Conservation (phyloP, 768 basidiomycete genomes). For the Cyclocybe aegerita region DNA sequence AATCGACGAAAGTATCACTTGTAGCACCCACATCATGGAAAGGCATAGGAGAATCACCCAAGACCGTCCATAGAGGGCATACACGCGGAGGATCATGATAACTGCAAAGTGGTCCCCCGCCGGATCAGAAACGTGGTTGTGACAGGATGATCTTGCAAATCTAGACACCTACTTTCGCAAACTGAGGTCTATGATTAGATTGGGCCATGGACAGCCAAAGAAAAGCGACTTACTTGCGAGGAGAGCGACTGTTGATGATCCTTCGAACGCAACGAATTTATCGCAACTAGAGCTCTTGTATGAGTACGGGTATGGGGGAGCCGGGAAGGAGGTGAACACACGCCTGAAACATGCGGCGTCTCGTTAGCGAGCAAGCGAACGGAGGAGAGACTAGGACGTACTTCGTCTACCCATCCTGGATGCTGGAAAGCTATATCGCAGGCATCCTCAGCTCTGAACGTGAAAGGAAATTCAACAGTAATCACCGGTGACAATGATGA, state of each 20-base stretch:
- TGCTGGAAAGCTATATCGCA: slow-evolving; percentile 21
- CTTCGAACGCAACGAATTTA: slow-evolving; percentile 23
- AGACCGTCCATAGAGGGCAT: slow-evolving; percentile 23
- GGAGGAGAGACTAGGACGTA: slow-evolving; percentile 5
- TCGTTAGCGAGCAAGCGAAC: neutral
- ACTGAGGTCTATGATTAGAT: slow-evolving; percentile 6
- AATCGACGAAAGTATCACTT: slow-evolving; percentile 19
- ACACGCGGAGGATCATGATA: slow-evolving; percentile 27
- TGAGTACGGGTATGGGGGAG: neutral
- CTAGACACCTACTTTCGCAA: slow-evolving; percentile 13
- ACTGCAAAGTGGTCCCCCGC: slow-evolving; percentile 10
- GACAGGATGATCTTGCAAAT: neutral
- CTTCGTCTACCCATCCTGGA: slow-evolving; percentile 18
- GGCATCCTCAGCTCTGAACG: neutral
- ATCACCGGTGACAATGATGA: slow-evolving; percentile 22
- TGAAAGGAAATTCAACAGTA: neutral
- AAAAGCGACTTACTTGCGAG: slow-evolving; percentile 15
- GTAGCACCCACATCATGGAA: slow-evolving; percentile 14
- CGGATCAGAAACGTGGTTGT: neutral
- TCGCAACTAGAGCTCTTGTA: slow-evolving; percentile 11
- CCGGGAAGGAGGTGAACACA: neutral
- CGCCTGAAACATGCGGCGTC: slow-evolving; percentile 1
- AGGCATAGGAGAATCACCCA: slow-evolving; percentile 14
- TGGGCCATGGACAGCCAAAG: neutral
- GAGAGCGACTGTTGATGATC: slow-evolving; percentile 19